These are phyloP conservation scores for Alternaria conjuncta DNA, from an alignment of 2,329 filamentous ascomycete genomes.

Conservation along the genomic window DNA sequence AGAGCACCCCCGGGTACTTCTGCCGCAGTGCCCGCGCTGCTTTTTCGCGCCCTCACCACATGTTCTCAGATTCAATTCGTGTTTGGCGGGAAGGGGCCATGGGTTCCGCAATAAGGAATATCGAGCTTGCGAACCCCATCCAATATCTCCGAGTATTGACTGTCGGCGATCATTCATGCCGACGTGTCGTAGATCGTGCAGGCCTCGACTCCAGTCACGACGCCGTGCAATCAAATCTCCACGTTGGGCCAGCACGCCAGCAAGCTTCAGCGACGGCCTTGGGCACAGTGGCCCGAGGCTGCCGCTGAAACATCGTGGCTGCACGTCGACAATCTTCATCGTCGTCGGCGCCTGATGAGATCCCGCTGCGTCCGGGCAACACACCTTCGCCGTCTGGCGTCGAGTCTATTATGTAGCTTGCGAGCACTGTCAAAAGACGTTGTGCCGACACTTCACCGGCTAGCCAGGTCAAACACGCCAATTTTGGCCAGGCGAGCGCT, in stretches of 20 bases:
- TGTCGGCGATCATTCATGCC: slow-evolving; percentile 1
- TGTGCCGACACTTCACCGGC: slow-evolving; percentile 11
- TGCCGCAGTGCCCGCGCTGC: neutral
- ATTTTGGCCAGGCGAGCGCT: slow-evolving; percentile 12
- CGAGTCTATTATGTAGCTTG: neutral
- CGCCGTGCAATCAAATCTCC: slow-evolving; percentile 5
- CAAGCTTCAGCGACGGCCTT: neutral
- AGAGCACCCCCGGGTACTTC: neutral
- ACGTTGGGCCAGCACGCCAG: neutral
- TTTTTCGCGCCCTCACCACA: neutral
- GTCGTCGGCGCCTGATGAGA: neutral
- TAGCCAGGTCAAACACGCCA: slow-evolving; percentile 25
- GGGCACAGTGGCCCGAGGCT: neutral
- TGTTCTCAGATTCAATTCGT: neutral
- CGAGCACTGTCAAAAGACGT: slow-evolving; percentile 15
- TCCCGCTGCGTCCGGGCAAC: neutral
- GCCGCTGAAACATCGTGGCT: neutral
- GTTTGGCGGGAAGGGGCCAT: slow-evolving; percentile 7
- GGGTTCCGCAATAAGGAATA: slow-evolving; percentile 2
- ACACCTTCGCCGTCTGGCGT: slow-evolving; percentile 1
- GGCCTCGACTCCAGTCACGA: slow-evolving; percentile 6
- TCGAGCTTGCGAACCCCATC: neutral
- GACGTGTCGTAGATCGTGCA: slow-evolving; percentile 11
- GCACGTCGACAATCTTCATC: neutral
- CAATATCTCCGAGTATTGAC: slow-evolving; percentile 2